Base-by-base conservation (phyloP, 805 yeast genomes). In the Scheffersomyces amazonensis region DNA sequence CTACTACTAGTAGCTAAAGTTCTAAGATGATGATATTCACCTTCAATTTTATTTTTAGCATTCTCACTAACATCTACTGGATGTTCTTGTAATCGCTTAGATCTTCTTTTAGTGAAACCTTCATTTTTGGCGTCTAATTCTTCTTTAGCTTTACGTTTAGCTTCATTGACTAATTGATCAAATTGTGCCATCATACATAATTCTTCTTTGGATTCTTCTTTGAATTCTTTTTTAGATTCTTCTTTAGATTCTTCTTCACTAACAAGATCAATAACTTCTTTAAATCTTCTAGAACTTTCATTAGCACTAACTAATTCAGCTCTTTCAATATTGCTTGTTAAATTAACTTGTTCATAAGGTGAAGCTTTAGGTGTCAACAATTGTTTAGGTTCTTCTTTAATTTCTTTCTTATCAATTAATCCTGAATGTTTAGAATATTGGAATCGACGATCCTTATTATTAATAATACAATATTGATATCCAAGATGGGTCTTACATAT, bases 401-500 rank as follows among this genome's bases (percentile, higher is more conserved):
- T 27, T 20, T 18, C 20, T 21, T 39, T 28, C 16, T 13, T 16
- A 2, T 18, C 3, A 5, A 11, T 4, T 7, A n/a, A 12, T 13
- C 20, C 28, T 17, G 9, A 10, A 9, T 31, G 8, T 12, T 16
- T n/a, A 5, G 22, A 29, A 13, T 11, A 27, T 8, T 18, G 22
- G 27, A 43, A 51, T 8, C 40, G 34, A 20, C 37, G 47, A 10
- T 39, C 37, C 13, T 34, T 16, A 15, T 50, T 47, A 35, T 61
- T 67, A 29, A 73, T 52, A 28, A 67, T 64, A 41, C 75, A 57
- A 64, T 76, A 76, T 40, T 69, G 69, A 49, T 71, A 73, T 15
- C 73, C 66, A 15, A 75, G 64, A 39, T 64, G 62, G 3, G 81
- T 68, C 38, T 73, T 68, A 48, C 83, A 78, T 18, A 62, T 57